Base-by-base conservation (phyloP, 345 rosid genomes). In the Eucalyptus erythrocorys region DNA sequence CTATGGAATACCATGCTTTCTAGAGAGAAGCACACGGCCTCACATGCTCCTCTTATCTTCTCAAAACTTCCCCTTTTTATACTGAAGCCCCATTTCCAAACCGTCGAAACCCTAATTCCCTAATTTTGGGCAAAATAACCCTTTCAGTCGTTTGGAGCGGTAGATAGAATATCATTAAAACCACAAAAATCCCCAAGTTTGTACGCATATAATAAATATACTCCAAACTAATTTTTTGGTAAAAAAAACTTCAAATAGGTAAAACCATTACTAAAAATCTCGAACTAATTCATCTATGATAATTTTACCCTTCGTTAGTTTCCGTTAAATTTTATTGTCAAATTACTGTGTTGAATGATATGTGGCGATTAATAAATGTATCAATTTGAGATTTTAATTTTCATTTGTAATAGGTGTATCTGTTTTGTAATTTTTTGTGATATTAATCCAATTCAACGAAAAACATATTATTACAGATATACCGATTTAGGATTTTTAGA, bases 301-400 rank as follows among this genome's bases (percentile, higher is more conserved):
- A 51, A 51, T 19, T 51, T 51, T 51, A 51, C 0, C 4, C 0
- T 3, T 2, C 1, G 0, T 51, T 51, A 19, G 0, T 51, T 19
- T 51, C 0, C 0, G 5, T 19, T 50, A 17, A 50, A 50, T 1
- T 50, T 50, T 50, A 6, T 1, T 17, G 0, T 51, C 4, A 51
- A 51, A 51, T 51, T 51, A 51, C 5, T 51, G 4, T 3, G 10
- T 7, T 51, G 24, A 3, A 51, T 51, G 2, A 51, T 24, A 51
- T 51, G 1, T 51, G 4, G 3, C 1, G 7, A 51, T 51, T 51
- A 0, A 51, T 19, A 1, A 19, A 0, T 19, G 24, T 51, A 0
- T 7, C 2, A 19, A 51, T 51, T 51, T 51, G 10, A 0, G 0
- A 3, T 51, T 51, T 51, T 51, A 51, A 4, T 24, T 2, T 51